Base-by-base conservation (phyloP, 257 asterid species). In the Eustoma russellianum region DNA sequence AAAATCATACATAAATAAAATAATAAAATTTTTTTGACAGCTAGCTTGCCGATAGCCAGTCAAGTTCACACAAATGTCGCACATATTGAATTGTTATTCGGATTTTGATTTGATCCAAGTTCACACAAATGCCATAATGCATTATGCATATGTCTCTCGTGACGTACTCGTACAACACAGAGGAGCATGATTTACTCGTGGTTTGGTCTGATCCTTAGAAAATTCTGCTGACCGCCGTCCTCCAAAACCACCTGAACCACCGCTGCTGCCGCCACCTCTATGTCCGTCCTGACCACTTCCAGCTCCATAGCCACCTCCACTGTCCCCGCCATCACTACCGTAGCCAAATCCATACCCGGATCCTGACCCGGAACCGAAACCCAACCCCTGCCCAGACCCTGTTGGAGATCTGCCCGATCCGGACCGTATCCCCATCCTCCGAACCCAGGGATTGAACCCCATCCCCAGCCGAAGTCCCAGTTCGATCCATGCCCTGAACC, bases 401-500 rank as follows among this genome's bases (percentile, higher is more conserved):
- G 49, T 68, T 10, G 77, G 72, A 12, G 83, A 64, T 16, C 64
- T 33, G 14, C 74, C 77, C 0, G 79, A 66, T 18, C 79, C 83
- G 0, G 79, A 66, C 8, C 83, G 11, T 66, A 69, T 7, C 83
- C 83, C 77, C 76, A 72, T 9, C 83, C 74, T 6, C 82, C 74
- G 5, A 51, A 64, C 8, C 64, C 61, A 3, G 79, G 83, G 35
- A 68, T 67, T 10, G 79, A 56, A 52, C 79, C 77, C 83, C 83
- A 73, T 4, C 70, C 79, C 83, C 83, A 69, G 60, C 33, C 57
- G 40, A 67, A 67, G 47, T 70, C 70, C 74, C 77, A 53, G 38
- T 64, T 73, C 0, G 77, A 41, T 9, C 77, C 74, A 44, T 64
- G 79, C 14, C 55, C 79, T 2, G 83, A 62, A 7, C 79, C 83